Evolutionary conservation across 768 basidiomycete genomes (phyloP).

Genomic region (Kwoniella sp.): DNA sequence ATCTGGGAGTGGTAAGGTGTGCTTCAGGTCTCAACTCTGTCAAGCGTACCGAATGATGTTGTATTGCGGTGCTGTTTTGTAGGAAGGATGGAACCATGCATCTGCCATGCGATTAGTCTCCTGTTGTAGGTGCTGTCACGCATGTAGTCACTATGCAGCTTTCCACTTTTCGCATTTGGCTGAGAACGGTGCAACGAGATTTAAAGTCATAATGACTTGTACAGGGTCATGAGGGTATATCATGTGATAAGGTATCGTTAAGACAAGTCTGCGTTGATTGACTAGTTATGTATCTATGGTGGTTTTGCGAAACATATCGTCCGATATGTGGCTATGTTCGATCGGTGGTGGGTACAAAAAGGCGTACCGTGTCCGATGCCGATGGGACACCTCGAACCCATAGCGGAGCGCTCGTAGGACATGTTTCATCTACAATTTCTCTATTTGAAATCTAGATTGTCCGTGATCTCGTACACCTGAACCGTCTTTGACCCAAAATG

Average conservation of each 20-base stretch:
- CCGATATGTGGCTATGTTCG: neutral
- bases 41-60: too few species aligned
- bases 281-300: neutral
- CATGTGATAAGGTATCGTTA: neutral
- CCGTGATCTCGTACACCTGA: neutral
- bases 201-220: neutral
- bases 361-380: neutral
- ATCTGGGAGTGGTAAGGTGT: constrained; percentile 27
- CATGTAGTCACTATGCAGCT: neutral
- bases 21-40: neutral
- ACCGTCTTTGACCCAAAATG: too few species aligned
- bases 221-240: constrained; percentile 1
- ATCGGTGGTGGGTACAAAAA: neutral
- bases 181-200: constrained; percentile 1
- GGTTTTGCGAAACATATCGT: neutral
- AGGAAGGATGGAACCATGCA: too few species aligned
- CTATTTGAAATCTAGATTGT: neutral
- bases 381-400: too few species aligned
- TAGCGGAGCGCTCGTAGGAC: too few species aligned
- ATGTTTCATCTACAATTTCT: neutral
- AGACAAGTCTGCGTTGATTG: neutral
- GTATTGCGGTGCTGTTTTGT: too few species aligned
- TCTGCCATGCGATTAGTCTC: too few species aligned
- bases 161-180: too few species aligned
- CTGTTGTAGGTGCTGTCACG: neutral